Evolutionary conservation across 202 grass and related monocot genomes (phyloP).

Genomic region (Musa balbisiana): DNA sequence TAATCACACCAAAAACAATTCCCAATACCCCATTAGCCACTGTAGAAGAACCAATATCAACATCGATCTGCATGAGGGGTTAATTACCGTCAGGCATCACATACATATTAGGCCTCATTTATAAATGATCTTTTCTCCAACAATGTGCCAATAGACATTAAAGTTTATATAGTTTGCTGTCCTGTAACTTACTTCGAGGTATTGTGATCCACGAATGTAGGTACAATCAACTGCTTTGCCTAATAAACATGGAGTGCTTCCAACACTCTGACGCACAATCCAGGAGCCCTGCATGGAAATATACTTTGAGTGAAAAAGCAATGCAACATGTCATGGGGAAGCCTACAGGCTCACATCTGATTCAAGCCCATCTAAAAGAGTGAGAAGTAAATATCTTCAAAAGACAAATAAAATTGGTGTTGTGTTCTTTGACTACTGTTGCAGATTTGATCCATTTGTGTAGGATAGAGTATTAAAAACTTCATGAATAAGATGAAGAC

Average conservation of each 20-base stretch:
- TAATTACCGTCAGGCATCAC: slow-evolving; percentile 18
- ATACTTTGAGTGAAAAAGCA: background rate
- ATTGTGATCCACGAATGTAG: slow-evolving; percentile 77
- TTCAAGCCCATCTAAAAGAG: background rate
- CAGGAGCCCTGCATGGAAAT: slow-evolving; percentile 58
- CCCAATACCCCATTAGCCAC: slow-evolving; percentile 96
- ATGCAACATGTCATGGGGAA: background rate
- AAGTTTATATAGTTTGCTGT: background rate
- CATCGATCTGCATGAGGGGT: slow-evolving; percentile 58
- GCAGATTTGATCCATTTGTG: slow-evolving; percentile 8
- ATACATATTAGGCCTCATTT: slow-evolving; percentile 3
- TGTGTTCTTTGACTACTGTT: slow-evolving; percentile 11
- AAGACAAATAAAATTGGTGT: background rate
- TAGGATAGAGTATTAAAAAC: background rate
- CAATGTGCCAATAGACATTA: background rate
- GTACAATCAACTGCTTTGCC: slow-evolving; percentile 95
- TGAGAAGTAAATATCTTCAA: background rate
- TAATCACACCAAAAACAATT: slow-evolving; percentile 81
- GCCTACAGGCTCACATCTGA: background rate
- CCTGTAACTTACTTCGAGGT: slow-evolving; percentile 58
- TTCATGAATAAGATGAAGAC: slow-evolving; percentile 23
- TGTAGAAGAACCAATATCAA: slow-evolving; percentile 98
- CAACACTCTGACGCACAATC: slow-evolving; percentile 98
- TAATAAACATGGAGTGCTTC: slow-evolving; percentile 85
- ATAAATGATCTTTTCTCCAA: background rate